These are phyloP conservation scores for Vachellia pachyceras DNA, from an alignment of 306 rosid species.

Conservation along the genomic window DNA sequence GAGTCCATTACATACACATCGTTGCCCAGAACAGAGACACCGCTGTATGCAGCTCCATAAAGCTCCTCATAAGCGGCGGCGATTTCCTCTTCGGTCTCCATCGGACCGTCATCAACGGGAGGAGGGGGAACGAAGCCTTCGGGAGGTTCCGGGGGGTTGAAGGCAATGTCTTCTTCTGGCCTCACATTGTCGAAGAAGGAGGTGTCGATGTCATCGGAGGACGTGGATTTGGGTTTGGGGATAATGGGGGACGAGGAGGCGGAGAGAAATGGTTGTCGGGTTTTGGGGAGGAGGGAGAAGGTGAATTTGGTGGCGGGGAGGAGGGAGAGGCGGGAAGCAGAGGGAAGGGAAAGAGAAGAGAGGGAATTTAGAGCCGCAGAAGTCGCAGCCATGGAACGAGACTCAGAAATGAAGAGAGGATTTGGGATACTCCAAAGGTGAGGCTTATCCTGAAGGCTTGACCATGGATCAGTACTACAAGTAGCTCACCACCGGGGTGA, in stretches of 20 bases:
- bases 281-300: slow-evolving; percentile 34
- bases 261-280: slow-evolving; percentile 33
- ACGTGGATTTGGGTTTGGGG: slow-evolving; percentile 48
- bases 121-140: slow-evolving; percentile 74
- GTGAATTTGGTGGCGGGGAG: slow-evolving; percentile 44
- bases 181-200: slow-evolving; percentile 64
- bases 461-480: not conserved
- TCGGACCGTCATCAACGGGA: slow-evolving; percentile 71
- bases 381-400: slow-evolving; percentile 58
- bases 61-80: slow-evolving; percentile 83
- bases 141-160: slow-evolving; percentile 75
- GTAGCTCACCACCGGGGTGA: not conserved
- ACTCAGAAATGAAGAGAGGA: not conserved
- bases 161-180: slow-evolving; percentile 54
- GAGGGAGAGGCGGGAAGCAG: slow-evolving; percentile 50
- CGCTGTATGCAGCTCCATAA: slow-evolving; percentile 88
- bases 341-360: slow-evolving; percentile 61
- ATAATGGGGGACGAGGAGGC: slow-evolving; percentile 32
- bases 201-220: slow-evolving; percentile 71
- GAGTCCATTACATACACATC: slow-evolving; percentile 80
- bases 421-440: not conserved
- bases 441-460: slow-evolving; percentile 39
- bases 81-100: slow-evolving; percentile 76
- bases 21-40: slow-evolving; percentile 65
- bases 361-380: slow-evolving; percentile 53